These are phyloP conservation scores for Melastoma malabathricum DNA, from an alignment of 345 rosid species.

Conservation along the genomic window DNA sequence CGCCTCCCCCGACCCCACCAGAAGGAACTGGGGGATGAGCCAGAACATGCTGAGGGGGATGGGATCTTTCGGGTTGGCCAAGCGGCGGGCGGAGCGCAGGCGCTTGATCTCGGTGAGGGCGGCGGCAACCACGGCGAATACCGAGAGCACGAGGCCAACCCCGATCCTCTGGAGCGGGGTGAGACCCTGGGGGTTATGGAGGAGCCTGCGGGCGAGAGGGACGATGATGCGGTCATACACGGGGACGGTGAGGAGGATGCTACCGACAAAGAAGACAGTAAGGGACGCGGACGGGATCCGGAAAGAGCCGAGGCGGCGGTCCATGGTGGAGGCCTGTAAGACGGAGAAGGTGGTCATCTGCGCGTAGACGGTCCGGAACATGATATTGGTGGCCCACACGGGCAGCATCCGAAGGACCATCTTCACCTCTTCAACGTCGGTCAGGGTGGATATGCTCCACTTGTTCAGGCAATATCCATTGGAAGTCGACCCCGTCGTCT, in stretches of 20 bases:
- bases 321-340: conserved; percentile 79
- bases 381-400: conserved; percentile 76
- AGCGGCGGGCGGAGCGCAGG: conserved; percentile 24
- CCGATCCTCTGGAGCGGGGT: conserved; percentile 80
- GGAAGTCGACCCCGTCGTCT: conserved; percentile 14
- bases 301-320: conserved; percentile 79
- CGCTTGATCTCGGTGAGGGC: conserved; percentile 65
- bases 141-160: conserved; percentile 45
- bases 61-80: conserved; percentile 20
- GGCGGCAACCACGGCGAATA: conserved; percentile 53
- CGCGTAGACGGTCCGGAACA: conserved; percentile 95
- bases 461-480: conserved; percentile 23
- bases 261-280: conserved; percentile 66
- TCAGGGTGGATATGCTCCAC: conserved; percentile 72
- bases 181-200: conserved; percentile 59
- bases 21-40: conserved; percentile 65
- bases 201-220: conserved; percentile 35
- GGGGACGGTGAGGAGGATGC: conserved; percentile 78
- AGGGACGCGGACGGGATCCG: conserved; percentile 68
- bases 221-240: conserved; percentile 53
- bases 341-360: conserved; percentile 92
- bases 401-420: conserved; percentile 77
- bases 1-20: conserved; percentile 89
- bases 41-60: conserved; percentile 70
- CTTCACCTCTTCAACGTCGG: conserved; percentile 95